Evolutionary conservation across 2,329 filamentous ascomycete species (phyloP).

Genomic region (Volutella citrinella): DNA sequence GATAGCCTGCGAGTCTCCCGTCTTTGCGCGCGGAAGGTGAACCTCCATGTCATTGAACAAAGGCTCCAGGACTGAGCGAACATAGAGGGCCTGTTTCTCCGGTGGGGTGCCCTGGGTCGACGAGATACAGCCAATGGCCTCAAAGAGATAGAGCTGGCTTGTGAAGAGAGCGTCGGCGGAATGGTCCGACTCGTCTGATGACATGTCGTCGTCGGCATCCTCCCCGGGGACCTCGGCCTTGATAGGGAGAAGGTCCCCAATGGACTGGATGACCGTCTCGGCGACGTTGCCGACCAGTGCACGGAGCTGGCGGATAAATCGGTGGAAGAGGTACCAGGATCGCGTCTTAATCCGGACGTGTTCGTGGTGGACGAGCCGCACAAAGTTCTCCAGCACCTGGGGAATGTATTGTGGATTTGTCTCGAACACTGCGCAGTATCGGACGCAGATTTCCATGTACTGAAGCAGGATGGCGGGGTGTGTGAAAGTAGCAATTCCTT

Average conservation of each 20-base stretch:
- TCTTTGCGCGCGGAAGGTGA: constrained; percentile 71
- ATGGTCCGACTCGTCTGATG: constrained; percentile 86
- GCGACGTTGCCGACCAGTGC: constrained; percentile 83
- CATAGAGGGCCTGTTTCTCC: constrained; percentile 84
- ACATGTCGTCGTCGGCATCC: constrained; percentile 85
- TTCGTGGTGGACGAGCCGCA: constrained; percentile 82
- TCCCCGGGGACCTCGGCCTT: constrained; percentile 81
- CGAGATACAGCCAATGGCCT: constrained; percentile 89
- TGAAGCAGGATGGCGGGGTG: constrained; percentile 92
- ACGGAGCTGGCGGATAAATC: constrained; percentile 84
- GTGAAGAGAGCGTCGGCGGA: constrained; percentile 88
- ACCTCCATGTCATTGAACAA: constrained; percentile 86
- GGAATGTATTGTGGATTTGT: constrained; percentile 77
- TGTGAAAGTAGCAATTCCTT: constrained; percentile 78
- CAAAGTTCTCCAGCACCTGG: constrained; percentile 85
- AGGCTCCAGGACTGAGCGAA: constrained; percentile 83
- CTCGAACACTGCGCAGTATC: constrained; percentile 92
- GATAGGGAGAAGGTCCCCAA: constrained; percentile 84
- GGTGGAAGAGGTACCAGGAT: constrained; percentile 96
- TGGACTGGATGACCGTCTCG: constrained; percentile 85
- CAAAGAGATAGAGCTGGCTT: constrained; percentile 89
- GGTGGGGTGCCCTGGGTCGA: constrained; percentile 73
- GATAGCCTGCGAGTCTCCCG: constrained; percentile 75
- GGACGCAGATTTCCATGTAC: constrained; percentile 97
- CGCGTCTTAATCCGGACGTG: constrained; percentile 84